Base-by-base conservation (phyloP, 1,284 basidiomycete genomes). In the Trichosporon coremiiforme region DNA sequence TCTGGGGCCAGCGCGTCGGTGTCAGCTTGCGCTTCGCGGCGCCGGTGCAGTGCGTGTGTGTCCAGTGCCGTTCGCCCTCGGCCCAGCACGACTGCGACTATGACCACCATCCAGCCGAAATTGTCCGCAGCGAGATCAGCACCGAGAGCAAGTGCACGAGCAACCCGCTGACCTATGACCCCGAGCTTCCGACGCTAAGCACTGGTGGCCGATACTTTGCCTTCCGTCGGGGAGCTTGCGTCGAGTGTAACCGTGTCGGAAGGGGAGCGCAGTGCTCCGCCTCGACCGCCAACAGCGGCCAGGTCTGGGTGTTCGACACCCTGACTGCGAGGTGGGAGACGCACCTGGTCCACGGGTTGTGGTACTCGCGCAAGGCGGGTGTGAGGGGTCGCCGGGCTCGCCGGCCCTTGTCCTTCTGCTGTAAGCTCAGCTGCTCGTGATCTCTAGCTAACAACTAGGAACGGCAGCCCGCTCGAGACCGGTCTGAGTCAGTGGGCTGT, bases 291-390 rank as follows among this genome's bases (percentile, higher is more conserved):
- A 33, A 31, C 4, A 60, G 57, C 29, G 57, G 57, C 29, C 57
- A 60, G 57, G 25, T 60, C 29, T 60, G 57, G 57, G 57, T 60
- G 57, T 60, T 60, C 57, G 57, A 60, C 31, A 60, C 57, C 1
- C 15, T 33, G 2, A 60, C 31, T 6, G 57, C 9, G n/a, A 1
- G 57, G 8, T 60, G 57, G 57, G 57, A 60, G 29, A 60, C 57
- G 7, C 29, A n/a, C 29, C 7, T 33, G 13, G 29, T n/a, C 1
- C 57, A 60, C 15, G 57, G 57, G 22, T 17, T 60, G 4, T 33
- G 57, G 29, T 60, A 60, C 57, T 60, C 57, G 57, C 57, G 31
- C 31, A 60, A 60, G 10, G 31, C 57, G 4, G 29, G 29, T 4
- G 22, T 60, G 15, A 17, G 57, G 31, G 17, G 17, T 1, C 4